Percentiles rank a stretch among this genome's conserved stretches.
Conservation (phyloP, 1,284 basidiomycete species). For the Meira miltonrushii region DNA sequence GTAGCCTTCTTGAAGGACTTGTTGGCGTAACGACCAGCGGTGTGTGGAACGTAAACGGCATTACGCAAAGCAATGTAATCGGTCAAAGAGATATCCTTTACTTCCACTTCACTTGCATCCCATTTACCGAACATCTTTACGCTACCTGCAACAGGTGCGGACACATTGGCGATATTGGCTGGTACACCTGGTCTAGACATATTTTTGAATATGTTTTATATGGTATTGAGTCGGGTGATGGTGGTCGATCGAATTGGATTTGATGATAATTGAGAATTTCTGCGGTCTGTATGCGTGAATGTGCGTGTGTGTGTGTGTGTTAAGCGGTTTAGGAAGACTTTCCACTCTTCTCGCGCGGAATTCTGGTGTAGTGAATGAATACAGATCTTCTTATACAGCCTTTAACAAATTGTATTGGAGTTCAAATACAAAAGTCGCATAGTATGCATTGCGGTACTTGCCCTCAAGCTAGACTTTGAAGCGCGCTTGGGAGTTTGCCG, state of each 20-base stretch:
- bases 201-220: background rate
- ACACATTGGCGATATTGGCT: slow-evolving; percentile 49
- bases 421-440: too few species aligned
- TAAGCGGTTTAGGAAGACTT: background rate
- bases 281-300: background rate
- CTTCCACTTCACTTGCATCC: slow-evolving; percentile 70
- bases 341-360: too few species aligned
- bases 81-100: slow-evolving; percentile 76
- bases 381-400: too few species aligned
- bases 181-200: slow-evolving; percentile 18
- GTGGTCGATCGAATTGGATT: too few species aligned
- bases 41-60: slow-evolving; percentile 92
- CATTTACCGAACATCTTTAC: slow-evolving; percentile 51
- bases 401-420: too few species aligned
- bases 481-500: too few species aligned
- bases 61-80: slow-evolving; percentile 99
- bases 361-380: too few species aligned
- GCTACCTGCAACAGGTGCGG: slow-evolving; percentile 43
- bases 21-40: slow-evolving; percentile 97
- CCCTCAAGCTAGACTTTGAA: too few species aligned
- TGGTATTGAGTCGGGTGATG: background rate
- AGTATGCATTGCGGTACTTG: too few species aligned
- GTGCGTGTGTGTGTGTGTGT: background rate
- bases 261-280: too few species aligned
- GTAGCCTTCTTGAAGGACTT: slow-evolving; percentile 99